phyloP scores from a whole-genome alignment of 495 filamentous ascomycete genomes.

The Penicillium macrosclerotiorum region DNA sequence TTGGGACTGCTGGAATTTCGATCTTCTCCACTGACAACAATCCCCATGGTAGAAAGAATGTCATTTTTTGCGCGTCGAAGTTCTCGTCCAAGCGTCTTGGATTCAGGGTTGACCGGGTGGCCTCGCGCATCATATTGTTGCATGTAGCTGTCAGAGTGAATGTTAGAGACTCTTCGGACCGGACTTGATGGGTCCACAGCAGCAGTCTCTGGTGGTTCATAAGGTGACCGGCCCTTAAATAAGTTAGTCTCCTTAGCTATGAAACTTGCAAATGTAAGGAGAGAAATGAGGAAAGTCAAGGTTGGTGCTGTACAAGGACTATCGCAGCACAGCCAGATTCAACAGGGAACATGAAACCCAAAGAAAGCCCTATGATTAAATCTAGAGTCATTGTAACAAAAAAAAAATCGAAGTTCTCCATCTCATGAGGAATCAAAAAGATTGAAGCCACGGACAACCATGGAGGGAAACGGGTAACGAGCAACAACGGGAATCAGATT shows the following conservation, averaged over 20 bases:
- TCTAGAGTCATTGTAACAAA: too few species aligned
- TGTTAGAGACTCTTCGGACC: constrained; percentile 32
- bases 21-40: constrained; percentile 48
- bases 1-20: constrained; percentile 28
- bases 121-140: constrained; percentile 73
- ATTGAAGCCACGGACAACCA: not conserved
- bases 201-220: constrained; percentile 54
- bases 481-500: too few species aligned
- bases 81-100: constrained; percentile 39
- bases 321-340: too few species aligned
- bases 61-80: constrained; percentile 56
- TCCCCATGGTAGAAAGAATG: constrained; percentile 54
- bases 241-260: constrained; percentile 28
- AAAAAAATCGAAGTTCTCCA: too few species aligned
- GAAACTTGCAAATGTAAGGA: too few species aligned
- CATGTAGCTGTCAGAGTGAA: constrained; percentile 45
- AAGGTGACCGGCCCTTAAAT: constrained; percentile 68
- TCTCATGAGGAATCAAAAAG: not conserved
- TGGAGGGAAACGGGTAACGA: not conserved
- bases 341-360: too few species aligned
- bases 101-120: constrained; percentile 62
- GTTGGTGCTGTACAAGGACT: too few species aligned
- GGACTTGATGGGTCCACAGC: constrained; percentile 16
- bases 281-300: too few species aligned
- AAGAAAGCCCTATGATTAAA: too few species aligned